Percentiles rank a stretch among this genome's conserved stretches.
phyloP scores from a whole-genome alignment of 805 yeast species.

The Teunomyces kruisii region DNA sequence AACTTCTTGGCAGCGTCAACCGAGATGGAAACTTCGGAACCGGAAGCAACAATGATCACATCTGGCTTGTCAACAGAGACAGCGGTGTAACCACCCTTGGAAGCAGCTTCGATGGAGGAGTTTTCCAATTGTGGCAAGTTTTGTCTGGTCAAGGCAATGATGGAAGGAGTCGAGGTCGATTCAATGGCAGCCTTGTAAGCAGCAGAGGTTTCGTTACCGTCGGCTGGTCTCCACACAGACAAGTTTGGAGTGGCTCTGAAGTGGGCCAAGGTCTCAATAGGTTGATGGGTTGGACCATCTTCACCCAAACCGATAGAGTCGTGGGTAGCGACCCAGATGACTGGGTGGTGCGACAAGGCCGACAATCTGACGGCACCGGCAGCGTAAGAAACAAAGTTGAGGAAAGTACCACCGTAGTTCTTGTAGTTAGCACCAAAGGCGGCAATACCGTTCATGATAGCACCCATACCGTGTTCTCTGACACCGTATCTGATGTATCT shows the following conservation, averaged over 20 bases:
- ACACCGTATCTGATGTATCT: slow-evolving; percentile 97
- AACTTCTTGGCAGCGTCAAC: slow-evolving; percentile 81
- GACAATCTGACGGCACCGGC: slow-evolving; percentile 86
- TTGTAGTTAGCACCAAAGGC: slow-evolving; percentile 86
- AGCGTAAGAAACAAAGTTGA: slow-evolving; percentile 84
- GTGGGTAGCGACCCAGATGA: slow-evolving; percentile 86
- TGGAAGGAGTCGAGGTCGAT: slow-evolving; percentile 64
- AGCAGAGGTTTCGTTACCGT: slow-evolving; percentile 86
- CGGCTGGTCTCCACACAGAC: slow-evolving; percentile 91
- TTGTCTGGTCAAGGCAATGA: slow-evolving; percentile 81
- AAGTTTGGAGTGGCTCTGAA: slow-evolving; percentile 82
- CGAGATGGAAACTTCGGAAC: slow-evolving; percentile 87
- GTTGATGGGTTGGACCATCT: slow-evolving; percentile 94
- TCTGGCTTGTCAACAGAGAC: slow-evolving; percentile 56
- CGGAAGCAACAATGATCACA: slow-evolving; percentile 81
- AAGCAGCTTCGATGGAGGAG: slow-evolving; percentile 85
- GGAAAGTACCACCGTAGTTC: slow-evolving; percentile 96
- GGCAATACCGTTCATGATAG: slow-evolving; percentile 94
- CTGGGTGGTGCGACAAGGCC: slow-evolving; percentile 80
- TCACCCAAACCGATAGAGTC: slow-evolving; percentile 91
- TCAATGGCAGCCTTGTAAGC: slow-evolving; percentile 69
- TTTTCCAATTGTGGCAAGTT: slow-evolving; percentile 92
- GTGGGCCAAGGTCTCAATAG: slow-evolving; percentile 85
- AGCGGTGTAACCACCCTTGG: slow-evolving; percentile 91
- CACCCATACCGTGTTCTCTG: slow-evolving; percentile 99